Base-by-base conservation (phyloP, 1,284 basidiomycete genomes). In the Ganoderma lucidum region DNA sequence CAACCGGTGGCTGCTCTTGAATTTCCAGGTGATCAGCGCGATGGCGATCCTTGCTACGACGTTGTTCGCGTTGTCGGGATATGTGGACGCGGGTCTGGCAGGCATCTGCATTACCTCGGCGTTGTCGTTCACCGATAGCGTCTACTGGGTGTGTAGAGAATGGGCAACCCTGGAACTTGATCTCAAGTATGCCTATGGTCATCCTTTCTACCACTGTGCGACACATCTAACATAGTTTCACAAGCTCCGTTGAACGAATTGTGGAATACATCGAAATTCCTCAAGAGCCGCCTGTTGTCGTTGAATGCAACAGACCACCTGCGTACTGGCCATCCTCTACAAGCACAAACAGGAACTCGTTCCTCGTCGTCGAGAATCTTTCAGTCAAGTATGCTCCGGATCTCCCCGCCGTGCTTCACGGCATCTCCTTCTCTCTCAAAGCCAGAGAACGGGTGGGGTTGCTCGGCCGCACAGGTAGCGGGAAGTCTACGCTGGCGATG, bases 211-310 rank as follows among this genome's bases (percentile, higher is more conserved):
- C 6, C 14, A 2, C 5, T 3, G 12, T 12, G 5, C n/a, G 8
- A 6, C 37, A n/a, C 10, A 42, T 28, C 59, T 41, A 6, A 61
- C 41, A 9, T 61, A 8, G 14, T 28, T 28, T 28, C 23, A 14
- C 14, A 41, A 93, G 94, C 80, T 89, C 89, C 9, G 92, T 97
- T 8, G 96, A 98, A 80, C 91, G 96, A 67, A 86, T 97, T 9
- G 88, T 94, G 6, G 96, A 97, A 82, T 97, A 97, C 77, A 86
- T 97, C 23, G 87, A 93, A 64, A 84, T 97, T n/a, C 93, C 94
- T 0, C 93, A 94, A 76, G 96, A 97, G 78, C 90, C 95, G 3
- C 90, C 95, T 1, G 84, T 90, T 0, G 76, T 92, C 66, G 90
- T 95, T 63, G 88, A 91, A 68, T 85, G 85, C 0, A 85, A 84